Evolutionary conservation across 495 filamentous ascomycete genomes (phyloP), one percentile per base, ranked within the genome.

Genomic region (Barbatosphaeria neglecta): DNA sequence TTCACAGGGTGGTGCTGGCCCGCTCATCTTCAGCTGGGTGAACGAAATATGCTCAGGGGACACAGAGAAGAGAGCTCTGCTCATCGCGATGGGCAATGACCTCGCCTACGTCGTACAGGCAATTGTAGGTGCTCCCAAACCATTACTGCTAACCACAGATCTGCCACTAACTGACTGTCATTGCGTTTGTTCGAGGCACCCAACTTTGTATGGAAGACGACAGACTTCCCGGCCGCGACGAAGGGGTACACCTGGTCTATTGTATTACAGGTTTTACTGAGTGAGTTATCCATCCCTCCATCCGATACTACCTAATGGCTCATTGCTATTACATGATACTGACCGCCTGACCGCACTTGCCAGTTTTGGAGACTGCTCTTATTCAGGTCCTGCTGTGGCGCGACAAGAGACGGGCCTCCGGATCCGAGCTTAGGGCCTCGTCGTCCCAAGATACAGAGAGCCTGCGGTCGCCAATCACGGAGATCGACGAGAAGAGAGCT

Each of bases 31-130:
- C 43, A 53, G 52, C 31, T 77, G 73, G 73, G 66, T 70, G 2
- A 71, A 76, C 50, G 73, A 59, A 54, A 69, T 65, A 57, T 75
- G 60, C 46, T 59, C 61, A 2, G 57, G 56, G 23, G 68, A 70
- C 41, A 66, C 68, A 8, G 66, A 72, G 44, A 72, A 77, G 48
- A 53, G 76, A 17, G 67, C 74, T 3, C 46, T 77, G n/a, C 69
- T 74, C 4, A 46, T 63, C 4, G 57, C 46, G n/a, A 27, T 58
- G 10, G 63, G 63, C 60, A 65, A 62, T 24, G 49, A 58, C 46
- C 49, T 67, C 45, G 60, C 64, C 1, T 60, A 60, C 25, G 55
- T 58, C 16, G 52, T 64, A 7, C 62, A 60, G 35, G 60, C 60
- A 10, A 50, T 63, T 17, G 60, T 63, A 51, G 43, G 60, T 53